Evolutionary conservation across 1,139 yeast species (phyloP), one percentile per base, ranked within the genome.

Genomic region (Sugiyamaella xylanicola): DNA sequence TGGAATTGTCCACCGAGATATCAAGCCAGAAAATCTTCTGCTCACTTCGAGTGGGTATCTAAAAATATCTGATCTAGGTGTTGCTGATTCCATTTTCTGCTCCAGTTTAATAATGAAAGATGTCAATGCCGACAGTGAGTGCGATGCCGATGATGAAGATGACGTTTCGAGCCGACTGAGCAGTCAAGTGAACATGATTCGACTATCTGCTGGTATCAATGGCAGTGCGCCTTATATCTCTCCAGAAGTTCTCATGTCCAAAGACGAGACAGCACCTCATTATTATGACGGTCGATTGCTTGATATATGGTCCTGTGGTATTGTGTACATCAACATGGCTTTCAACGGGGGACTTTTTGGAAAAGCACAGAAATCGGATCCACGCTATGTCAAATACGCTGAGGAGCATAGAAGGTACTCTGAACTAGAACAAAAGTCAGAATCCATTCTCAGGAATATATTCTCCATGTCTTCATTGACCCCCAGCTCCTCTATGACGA

Each of bases 151-250:
- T 13, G 46, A 48, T 35, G 50, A 46, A 11, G 50, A 46, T n/a
- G 37, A 32, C 13, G 37, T 13, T 13, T 11, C 4, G 4, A 32
- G 37, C 15, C 37, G 37, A 13, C 8, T 8, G 15, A 32, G 37
- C 37, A 32, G 37, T 13, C 37, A 32, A 4, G 13, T 32, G 15
- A 32, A 32, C 15, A 48, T 48, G 52, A 20, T 48, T 27, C 20
- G 19, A 48, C 32, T 48, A 17, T 48, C 47, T 4, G 41, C 40
- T 3, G 65, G 65, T 4, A 47, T 60, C 20, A 57, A 81, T 68
- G 96, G 96, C 3, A 84, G 93, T 0, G 82, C 87, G 8, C 96
- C 96, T 0, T 90, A 89, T 67, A 87, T 90, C 63, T 95, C 96
- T 0, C 97, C 97, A 0, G 97, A 90, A 72, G 95, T 88, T 64